Conservation (phyloP, 164 flowering plant species). For the Vitis labrusca region DNA sequence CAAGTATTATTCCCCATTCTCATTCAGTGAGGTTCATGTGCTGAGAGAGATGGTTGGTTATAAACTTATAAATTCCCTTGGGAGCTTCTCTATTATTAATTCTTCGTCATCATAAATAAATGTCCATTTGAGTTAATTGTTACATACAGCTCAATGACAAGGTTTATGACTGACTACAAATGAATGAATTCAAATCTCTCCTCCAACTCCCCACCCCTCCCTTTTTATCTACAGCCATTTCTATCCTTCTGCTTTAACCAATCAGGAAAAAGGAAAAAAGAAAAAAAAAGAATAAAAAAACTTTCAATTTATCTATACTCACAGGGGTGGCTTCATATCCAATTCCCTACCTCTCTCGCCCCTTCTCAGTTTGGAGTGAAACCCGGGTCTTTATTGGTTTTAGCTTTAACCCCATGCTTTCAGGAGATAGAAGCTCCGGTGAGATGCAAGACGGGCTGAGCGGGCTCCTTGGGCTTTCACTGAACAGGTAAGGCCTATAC, state of each 20-base stretch:
- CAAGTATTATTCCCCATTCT: too few species aligned
- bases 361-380: constrained; percentile 12
- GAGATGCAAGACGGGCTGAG: constrained; percentile 86
- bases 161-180: constrained; percentile 46
- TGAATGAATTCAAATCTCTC: constrained; percentile 37
- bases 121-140: constrained; percentile 23
- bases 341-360: background rate
- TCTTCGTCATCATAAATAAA: constrained; percentile 35
- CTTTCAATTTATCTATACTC: background rate
- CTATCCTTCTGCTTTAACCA: background rate
- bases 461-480: constrained; percentile 86
- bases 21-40: too few species aligned
- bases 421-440: constrained; percentile 91
- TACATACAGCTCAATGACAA: constrained; percentile 15
- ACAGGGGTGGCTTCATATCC: background rate
- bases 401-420: constrained; percentile 95
- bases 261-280: background rate
- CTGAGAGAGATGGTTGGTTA: too few species aligned
- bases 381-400: constrained; percentile 89
- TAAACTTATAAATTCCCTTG: too few species aligned
- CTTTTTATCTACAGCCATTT: constrained; percentile 28
- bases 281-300: constrained; percentile 11
- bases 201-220: constrained; percentile 2
- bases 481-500: constrained; percentile 54
- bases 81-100: constrained; percentile 14